Evolutionary conservation across 768 basidiomycete species (phyloP), one percentile per base, ranked within the genome.

Genomic region (Suillus subluteus): DNA sequence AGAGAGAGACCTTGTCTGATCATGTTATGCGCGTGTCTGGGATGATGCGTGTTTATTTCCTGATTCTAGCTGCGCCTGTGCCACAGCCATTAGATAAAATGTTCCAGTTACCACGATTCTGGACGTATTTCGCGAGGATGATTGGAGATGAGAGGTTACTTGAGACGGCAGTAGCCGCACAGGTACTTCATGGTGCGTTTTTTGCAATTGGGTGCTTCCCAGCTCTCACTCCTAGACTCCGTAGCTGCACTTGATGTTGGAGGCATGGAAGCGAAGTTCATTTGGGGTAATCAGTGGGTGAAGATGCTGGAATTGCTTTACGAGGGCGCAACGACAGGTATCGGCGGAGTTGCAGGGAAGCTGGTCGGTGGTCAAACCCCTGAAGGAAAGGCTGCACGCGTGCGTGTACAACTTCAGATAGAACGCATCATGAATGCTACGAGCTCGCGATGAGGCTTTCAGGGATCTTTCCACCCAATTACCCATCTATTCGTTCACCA

Each of bases 1-100:
- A 82, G 37, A 79, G 85, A 61, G 95, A 97, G 76, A 78, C 81
- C 3, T 72, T 78, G 26, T 78, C 84, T 48, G 90, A 93, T 43
- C 90, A 91, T 72, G 82, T 84, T 12, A 82, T 80, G 43, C 87
- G 96, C 30, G 80, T 96, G 58, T 80, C 87, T 38, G 95, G 95
- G 11, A 84, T 94, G 40, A 86, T 96, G 86, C 86, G 96, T 38
- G 88, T 98, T 30, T 98, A 97, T 79, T 94, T 94, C 74, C 82
- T 88, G 23, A 85, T 96, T 58, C 74, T 95, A 68, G 64, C 69
- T 18, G 70, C 77, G 4, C 79, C 79, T 6, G 77, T 79, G 2
- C 62, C 76, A 50, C 73, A 77, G 59, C 85, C 84, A 16, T 68
- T 91, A 65, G 77, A 87, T 63, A 73, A 72, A 32, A 79, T 86